Conservation (phyloP, 805 yeast species). For the Ogataea allantospora region DNA sequence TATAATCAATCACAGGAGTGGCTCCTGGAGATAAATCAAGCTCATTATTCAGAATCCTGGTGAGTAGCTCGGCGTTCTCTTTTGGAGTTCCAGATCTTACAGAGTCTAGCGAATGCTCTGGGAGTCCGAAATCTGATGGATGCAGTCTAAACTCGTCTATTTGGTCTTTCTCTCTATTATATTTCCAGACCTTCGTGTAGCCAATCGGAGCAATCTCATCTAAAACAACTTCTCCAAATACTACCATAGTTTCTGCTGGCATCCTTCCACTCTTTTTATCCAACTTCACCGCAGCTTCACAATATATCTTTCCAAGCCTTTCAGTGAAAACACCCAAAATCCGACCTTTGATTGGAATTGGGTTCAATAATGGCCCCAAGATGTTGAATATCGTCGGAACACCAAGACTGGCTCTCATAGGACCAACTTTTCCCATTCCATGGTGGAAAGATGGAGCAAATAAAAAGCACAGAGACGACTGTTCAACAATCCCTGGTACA, state of each 20-base stretch:
- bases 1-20: constrained; percentile 80
- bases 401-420: constrained; percentile 73
- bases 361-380: constrained; percentile 91
- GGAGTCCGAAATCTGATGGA: constrained; percentile 81
- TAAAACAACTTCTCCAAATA: constrained; percentile 87
- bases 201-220: constrained; percentile 96
- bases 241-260: constrained; percentile 66
- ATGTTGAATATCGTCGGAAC: constrained; percentile 93
- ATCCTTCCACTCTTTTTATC: constrained; percentile 47
- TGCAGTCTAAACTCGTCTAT: constrained; percentile 42
- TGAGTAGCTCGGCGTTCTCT: constrained; percentile 70
- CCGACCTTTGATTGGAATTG: constrained; percentile 76
- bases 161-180: constrained; percentile 40
- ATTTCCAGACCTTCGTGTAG: constrained; percentile 72
- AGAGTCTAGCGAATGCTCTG: constrained; percentile 61
- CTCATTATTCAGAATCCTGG: constrained; percentile 42
- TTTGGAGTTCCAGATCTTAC: constrained; percentile 86
- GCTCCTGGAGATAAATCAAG: constrained; percentile 41
- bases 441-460: constrained; percentile 95
- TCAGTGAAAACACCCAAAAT: constrained; percentile 88
- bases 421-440: constrained; percentile 82
- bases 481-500: constrained; percentile 56
- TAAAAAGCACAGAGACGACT: constrained; percentile 60
- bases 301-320: constrained; percentile 76
- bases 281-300: constrained; percentile 70